Percentiles rank a stretch among this genome's conserved stretches.
phyloP scores from a whole-genome alignment of 2,329 filamentous ascomycete genomes.

The Fusarium sp. region DNA sequence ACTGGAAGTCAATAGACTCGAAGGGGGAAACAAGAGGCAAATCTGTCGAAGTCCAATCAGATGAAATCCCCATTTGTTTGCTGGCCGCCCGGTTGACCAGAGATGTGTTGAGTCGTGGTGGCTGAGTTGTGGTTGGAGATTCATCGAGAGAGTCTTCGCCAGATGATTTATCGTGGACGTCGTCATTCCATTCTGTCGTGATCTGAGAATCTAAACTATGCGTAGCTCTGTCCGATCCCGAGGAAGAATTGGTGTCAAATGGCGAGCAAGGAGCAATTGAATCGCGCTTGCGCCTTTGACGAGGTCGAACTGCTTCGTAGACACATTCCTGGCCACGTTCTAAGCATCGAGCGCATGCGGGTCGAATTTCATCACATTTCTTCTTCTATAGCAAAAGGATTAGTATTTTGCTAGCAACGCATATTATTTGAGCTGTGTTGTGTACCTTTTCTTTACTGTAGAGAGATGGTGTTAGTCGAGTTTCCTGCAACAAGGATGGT shows the following conservation, averaged over 20 bases:
- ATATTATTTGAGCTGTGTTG: background rate
- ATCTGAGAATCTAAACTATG: constrained; percentile 24
- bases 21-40: constrained; percentile 51
- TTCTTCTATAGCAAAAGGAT: constrained; percentile 61
- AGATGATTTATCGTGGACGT: constrained; percentile 33
- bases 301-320: constrained; percentile 63
- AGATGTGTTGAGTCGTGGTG: constrained; percentile 18
- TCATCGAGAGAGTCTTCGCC: constrained; percentile 37
- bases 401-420: constrained; percentile 7
- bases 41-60: constrained; percentile 42
- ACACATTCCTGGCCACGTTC: constrained; percentile 64
- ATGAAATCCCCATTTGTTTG: constrained; percentile 27
- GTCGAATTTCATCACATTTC: constrained; percentile 68
- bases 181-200: constrained; percentile 29
- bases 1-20: constrained; percentile 52
- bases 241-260: constrained; percentile 39
- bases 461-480: constrained; percentile 29
- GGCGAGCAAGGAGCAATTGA: constrained; percentile 37
- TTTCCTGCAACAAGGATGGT: constrained; percentile 2
- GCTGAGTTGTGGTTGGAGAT: constrained; percentile 14
- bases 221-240: constrained; percentile 39
- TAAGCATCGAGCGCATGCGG: constrained; percentile 64
- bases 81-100: constrained; percentile 28
- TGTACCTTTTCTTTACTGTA: constrained; percentile 66
- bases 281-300: constrained; percentile 55